Conservation (phyloP, 768 basidiomycete species). For the Lepiota brunneoincarnata region DNA sequence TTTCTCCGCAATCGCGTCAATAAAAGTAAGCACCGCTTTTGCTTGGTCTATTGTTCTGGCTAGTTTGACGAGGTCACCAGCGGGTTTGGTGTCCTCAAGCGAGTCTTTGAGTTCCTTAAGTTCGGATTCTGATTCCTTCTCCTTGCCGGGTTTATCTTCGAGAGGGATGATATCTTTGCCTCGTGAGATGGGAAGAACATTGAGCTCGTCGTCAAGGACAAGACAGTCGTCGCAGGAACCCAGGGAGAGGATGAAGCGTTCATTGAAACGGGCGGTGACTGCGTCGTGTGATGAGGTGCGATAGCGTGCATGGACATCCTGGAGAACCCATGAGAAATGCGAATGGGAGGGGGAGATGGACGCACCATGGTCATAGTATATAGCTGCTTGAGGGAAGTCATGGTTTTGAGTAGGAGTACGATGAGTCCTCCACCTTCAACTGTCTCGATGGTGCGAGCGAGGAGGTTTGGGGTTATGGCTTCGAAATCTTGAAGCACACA, state of each 20-base stretch:
- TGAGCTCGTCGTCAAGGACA: conserved; percentile 95
- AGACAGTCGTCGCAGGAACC: conserved; percentile 92
- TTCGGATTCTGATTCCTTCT: conserved; percentile 49
- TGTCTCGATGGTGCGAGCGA: conserved; percentile 96
- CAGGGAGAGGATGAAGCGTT: conserved; percentile 96
- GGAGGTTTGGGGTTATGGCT: conserved; percentile 94
- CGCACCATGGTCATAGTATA: conserved; percentile 85
- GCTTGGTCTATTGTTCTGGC: conserved; percentile 94
- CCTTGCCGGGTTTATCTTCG: conserved; percentile 35
- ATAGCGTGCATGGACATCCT: conserved; percentile 97
- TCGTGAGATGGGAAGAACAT: conserved; percentile 92
- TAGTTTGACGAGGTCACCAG: conserved; percentile 86
- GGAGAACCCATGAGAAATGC: not conserved
- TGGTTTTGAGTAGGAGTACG: conserved; percentile 88
- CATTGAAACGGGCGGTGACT: conserved; percentile 95
- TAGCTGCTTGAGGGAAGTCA: conserved; percentile 88
- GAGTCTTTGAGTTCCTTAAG: conserved; percentile 77
- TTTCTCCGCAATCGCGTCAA: conserved; percentile 91
- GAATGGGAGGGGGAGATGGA: conserved; percentile 1
- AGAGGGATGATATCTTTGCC: conserved; percentile 88
- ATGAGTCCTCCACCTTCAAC: conserved; percentile 94
- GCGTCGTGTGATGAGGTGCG: conserved; percentile 88
- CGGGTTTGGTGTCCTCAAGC: conserved; percentile 78
- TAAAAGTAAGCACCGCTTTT: conserved; percentile 90
- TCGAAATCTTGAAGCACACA: conserved; percentile 97